These are phyloP conservation scores for Termitomyces bulborhizus DNA, from an alignment of 768 basidiomycete genomes.

Conservation along the genomic window DNA sequence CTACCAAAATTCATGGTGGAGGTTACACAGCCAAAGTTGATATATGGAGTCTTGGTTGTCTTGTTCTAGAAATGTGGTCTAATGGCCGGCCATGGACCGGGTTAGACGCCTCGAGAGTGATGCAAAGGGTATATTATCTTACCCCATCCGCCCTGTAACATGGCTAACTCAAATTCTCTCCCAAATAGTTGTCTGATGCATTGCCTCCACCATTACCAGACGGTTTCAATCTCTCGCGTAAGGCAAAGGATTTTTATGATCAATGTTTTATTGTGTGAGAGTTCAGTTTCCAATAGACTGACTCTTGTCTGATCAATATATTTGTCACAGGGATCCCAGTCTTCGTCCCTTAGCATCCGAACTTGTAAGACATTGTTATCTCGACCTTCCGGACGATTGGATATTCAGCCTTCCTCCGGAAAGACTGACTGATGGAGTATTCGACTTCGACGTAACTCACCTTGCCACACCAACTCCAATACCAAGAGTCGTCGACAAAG, in stretches of 20 bases:
- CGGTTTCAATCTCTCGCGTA: constrained; percentile 60
- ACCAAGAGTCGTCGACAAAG: neutral
- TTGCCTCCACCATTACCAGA: constrained; percentile 84
- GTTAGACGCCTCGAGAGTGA: constrained; percentile 82
- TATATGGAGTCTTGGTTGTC: constrained; percentile 97
- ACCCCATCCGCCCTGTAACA: neutral
- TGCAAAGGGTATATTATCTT: constrained; percentile 69
- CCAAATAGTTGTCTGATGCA: constrained; percentile 66
- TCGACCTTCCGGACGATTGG: constrained; percentile 65
- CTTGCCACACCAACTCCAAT: neutral
- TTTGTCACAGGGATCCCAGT: constrained; percentile 57
- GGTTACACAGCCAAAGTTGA: constrained; percentile 93
- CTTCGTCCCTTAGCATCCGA: constrained; percentile 74
- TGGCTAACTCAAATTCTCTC: neutral
- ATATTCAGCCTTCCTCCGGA: constrained; percentile 54
- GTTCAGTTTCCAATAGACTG: neutral
- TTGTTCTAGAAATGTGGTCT: constrained; percentile 96
- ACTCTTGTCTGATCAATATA: neutral
- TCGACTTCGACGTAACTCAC: neutral
- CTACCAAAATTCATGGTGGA: constrained; percentile 63
- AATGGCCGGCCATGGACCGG: constrained; percentile 89
- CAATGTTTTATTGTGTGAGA: constrained; percentile 80
- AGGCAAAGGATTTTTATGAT: constrained; percentile 77
- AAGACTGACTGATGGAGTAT: constrained; percentile 17
- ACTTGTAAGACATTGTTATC: constrained; percentile 70